Conservation (phyloP, 2,329 filamentous ascomycete genomes). For the Trichophyton mentagrophytes region DNA sequence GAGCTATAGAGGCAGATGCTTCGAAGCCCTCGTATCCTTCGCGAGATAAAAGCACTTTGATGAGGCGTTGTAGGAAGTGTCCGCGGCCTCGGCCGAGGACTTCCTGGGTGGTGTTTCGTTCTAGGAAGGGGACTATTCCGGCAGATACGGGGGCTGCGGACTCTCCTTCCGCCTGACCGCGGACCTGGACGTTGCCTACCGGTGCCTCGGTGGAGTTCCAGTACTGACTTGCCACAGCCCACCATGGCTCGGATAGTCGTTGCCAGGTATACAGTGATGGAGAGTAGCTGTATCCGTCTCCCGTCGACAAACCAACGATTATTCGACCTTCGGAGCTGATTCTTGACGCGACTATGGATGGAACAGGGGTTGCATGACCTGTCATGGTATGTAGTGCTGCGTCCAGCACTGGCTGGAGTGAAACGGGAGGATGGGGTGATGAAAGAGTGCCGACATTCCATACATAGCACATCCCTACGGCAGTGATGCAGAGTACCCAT, state of each 20-base stretch:
- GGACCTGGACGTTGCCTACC: constrained; percentile 64
- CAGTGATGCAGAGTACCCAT: constrained; percentile 81
- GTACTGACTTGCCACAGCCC: constrained; percentile 94
- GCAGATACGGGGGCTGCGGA: constrained; percentile 55
- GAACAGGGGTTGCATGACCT: constrained; percentile 63
- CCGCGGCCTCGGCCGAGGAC: constrained; percentile 82
- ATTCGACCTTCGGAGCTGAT: constrained; percentile 79
- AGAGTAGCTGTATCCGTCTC: constrained; percentile 86
- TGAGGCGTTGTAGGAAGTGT: constrained; percentile 78
- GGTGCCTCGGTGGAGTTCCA: constrained; percentile 97
- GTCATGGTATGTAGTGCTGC: constrained; percentile 68
- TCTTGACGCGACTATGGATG: constrained; percentile 79
- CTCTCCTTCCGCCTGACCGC: constrained; percentile 46
- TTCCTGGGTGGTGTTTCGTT: constrained; percentile 89
- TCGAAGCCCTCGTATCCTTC: constrained; percentile 92
- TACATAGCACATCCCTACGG: constrained; percentile 77
- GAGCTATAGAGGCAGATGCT: constrained; percentile 78
- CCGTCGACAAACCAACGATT: constrained; percentile 83
- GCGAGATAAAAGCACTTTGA: constrained; percentile 75
- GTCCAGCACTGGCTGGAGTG: constrained; percentile 77
- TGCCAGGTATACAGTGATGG: constrained; percentile 83
- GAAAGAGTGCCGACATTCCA: constrained; percentile 81
- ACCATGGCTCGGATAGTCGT: constrained; percentile 91
- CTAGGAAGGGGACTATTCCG: constrained; percentile 83
- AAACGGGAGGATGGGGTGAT: constrained; percentile 79